phyloP scores from a whole-genome alignment of 2,329 filamentous ascomycete species.

The Cladosporium sp. region DNA sequence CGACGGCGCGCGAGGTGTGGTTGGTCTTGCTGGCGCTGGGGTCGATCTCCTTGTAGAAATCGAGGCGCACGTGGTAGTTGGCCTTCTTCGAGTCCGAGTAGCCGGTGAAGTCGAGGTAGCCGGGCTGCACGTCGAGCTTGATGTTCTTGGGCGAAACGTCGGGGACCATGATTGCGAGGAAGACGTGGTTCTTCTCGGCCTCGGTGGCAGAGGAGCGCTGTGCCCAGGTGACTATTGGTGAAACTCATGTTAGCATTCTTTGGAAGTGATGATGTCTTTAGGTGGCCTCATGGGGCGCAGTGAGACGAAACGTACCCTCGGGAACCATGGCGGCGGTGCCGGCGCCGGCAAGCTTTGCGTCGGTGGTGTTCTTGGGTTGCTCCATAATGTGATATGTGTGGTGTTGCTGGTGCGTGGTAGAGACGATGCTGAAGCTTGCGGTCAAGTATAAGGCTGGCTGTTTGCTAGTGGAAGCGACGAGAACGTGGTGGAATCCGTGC shows the following conservation, averaged over 20 bases:
- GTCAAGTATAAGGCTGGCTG: constrained; percentile 10
- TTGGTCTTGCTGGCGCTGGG: constrained; percentile 75
- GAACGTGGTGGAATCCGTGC: constrained; percentile 13
- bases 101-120: constrained; percentile 74
- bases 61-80: constrained; percentile 79
- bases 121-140: constrained; percentile 78
- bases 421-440: background rate
- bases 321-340: constrained; percentile 32
- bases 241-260: constrained; percentile 19
- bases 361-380: constrained; percentile 32
- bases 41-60: constrained; percentile 90
- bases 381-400: constrained; percentile 22
- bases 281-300: background rate
- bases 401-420: background rate
- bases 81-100: constrained; percentile 78
- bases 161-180: constrained; percentile 83
- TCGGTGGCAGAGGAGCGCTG: constrained; percentile 85
- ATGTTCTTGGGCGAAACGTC: constrained; percentile 74
- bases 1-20: constrained; percentile 83
- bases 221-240: constrained; percentile 79
- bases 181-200: constrained; percentile 86
- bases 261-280: background rate
- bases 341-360: constrained; percentile 27
- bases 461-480: constrained; percentile 8
- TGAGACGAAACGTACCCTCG: constrained; percentile 27